These are phyloP conservation scores for Diplodia seriata DNA, from an alignment of 2,329 filamentous ascomycete species.

Conservation along the genomic window DNA sequence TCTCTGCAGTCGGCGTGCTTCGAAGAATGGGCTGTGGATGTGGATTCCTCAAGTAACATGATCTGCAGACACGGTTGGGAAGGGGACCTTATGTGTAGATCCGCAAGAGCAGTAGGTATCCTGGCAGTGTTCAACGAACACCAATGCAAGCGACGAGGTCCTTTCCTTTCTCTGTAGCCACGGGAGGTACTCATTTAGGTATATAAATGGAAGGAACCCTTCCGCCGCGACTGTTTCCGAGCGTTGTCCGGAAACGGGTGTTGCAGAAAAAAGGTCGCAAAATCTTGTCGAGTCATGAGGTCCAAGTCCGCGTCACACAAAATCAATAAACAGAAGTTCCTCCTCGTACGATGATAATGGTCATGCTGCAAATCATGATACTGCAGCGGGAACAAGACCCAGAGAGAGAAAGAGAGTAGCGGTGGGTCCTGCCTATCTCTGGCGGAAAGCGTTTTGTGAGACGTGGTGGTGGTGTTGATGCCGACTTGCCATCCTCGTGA, in stretches of 20 bases:
- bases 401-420: neutral
- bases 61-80: neutral
- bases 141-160: neutral
- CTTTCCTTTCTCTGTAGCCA: neutral
- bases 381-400: neutral
- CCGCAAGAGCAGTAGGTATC: neutral
- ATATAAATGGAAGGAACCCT: neutral
- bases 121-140: neutral
- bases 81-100: neutral
- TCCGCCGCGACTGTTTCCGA: neutral
- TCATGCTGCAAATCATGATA: constrained; percentile 23
- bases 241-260: constrained; percentile 6
- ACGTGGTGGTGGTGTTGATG: constrained; percentile 12
- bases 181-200: too few species aligned
- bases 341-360: constrained; percentile 20
- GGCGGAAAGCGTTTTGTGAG: neutral
- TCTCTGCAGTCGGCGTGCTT: constrained; percentile 23
- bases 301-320: constrained; percentile 24
- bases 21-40: neutral
- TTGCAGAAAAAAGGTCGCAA: neutral
- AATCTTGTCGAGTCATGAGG: constrained; percentile 12
- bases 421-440: constrained; percentile 19
- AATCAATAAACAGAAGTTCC: neutral
- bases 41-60: neutral
- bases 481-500: constrained; percentile 21